A percentile compares a stretch with the other conserved stretches of the same genome.
phyloP scores from a whole-genome alignment of 257 asterid genomes.

The Scutellaria galericulata region DNA sequence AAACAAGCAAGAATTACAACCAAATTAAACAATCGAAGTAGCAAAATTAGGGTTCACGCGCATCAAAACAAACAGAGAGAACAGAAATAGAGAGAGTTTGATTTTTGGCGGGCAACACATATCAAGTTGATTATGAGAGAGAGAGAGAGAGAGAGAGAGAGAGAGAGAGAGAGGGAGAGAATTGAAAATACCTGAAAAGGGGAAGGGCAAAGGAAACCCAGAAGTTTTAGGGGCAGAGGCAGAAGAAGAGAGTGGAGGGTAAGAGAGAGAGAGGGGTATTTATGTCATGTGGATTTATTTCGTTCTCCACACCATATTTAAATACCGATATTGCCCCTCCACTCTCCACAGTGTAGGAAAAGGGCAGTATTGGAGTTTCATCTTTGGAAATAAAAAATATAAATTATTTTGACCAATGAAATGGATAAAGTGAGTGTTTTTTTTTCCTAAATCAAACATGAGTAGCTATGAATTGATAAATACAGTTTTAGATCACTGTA shows the following conservation, averaged over 20 bases:
- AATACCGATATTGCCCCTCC: constrained; percentile 39
- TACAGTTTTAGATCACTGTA: too few relatives aligned
- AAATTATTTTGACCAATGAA: too few relatives aligned
- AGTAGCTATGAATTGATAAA: too few relatives aligned
- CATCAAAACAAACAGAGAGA: constrained; percentile 22
- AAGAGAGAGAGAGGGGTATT: constrained; percentile 28
- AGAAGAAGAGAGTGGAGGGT: constrained; percentile 19
- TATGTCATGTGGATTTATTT: constrained; percentile 31
- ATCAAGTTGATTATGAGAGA: neutral
- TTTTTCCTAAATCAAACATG: too few relatives aligned
- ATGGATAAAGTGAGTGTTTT: too few relatives aligned
- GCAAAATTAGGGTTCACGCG: constrained; percentile 26
- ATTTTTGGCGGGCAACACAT: constrained; percentile 41
- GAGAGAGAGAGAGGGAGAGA: constrained; percentile 38
- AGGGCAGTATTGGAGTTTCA: constrained; percentile 24
- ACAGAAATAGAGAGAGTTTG: neutral
- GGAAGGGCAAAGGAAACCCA: constrained; percentile 54
- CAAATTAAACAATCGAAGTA: constrained; percentile 11
- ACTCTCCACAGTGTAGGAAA: neutral
- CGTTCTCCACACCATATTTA: neutral
- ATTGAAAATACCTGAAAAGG: constrained; percentile 52
- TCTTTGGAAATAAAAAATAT: neutral
- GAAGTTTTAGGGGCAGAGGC: constrained; percentile 46
- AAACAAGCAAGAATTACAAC: neutral
- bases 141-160: neutral